Percentiles rank a stretch among this genome's conserved stretches.
Conservation (phyloP, 2,329 filamentous ascomycete species). For the Neonectria magnoliae region DNA sequence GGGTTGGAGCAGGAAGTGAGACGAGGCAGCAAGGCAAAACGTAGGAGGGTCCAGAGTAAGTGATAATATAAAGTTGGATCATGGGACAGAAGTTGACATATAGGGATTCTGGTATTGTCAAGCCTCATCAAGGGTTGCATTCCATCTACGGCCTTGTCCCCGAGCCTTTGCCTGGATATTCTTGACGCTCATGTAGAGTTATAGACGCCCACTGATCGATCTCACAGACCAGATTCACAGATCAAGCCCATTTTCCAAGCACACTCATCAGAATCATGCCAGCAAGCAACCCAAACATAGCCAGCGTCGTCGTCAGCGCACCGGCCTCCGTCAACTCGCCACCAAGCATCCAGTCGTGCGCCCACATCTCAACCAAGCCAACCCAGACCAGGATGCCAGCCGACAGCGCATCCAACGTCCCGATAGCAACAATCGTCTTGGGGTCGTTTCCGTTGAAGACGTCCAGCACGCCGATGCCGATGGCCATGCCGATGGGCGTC, state of each 20-base stretch:
- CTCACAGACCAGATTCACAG: too few species aligned
- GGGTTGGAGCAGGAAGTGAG: too few species aligned
- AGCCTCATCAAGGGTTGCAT: neutral
- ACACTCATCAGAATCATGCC: slow-evolving; percentile 78
- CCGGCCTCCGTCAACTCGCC: slow-evolving; percentile 64
- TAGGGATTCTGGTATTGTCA: neutral
- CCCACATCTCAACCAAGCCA: slow-evolving; percentile 82
- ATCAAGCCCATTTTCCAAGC: slow-evolving; percentile 78
- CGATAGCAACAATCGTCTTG: slow-evolving; percentile 74
- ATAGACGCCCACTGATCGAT: too few species aligned
- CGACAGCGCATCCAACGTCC: slow-evolving; percentile 77
- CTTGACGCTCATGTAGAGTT: neutral
- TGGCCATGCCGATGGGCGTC: slow-evolving; percentile 82
- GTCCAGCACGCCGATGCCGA: slow-evolving; percentile 76
- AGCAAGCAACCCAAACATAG: slow-evolving; percentile 62
- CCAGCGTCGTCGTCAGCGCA: slow-evolving; percentile 58
- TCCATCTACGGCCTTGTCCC: neutral
- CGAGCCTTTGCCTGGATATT: neutral
- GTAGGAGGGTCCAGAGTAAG: too few species aligned
- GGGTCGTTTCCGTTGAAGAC: slow-evolving; percentile 79
- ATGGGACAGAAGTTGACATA: neutral
- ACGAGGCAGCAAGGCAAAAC: too few species aligned
- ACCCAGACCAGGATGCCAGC: slow-evolving; percentile 83
- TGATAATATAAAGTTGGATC: neutral
- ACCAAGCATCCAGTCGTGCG: slow-evolving; percentile 74